phyloP scores from a whole-genome alignment of 1,284 basidiomycete genomes.

The Ganoderma leucocontextum region DNA sequence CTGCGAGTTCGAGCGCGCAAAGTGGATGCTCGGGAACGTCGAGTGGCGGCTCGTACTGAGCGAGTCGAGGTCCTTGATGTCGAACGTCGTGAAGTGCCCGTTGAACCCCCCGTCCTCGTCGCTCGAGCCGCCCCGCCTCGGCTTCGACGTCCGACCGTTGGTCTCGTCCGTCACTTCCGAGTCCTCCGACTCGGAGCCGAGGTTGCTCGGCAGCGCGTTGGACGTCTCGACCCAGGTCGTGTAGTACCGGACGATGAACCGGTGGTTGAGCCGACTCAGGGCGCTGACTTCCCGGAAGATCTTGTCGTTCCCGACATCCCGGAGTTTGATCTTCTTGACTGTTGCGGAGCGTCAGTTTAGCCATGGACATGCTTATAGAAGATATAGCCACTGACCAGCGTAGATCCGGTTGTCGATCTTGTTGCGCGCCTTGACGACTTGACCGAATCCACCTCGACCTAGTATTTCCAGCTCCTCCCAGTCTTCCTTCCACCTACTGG shows the following conservation, averaged over 20 bases:
- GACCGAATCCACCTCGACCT: conserved; percentile 94
- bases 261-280: conserved; percentile 86
- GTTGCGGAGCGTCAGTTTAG: conserved; percentile 34
- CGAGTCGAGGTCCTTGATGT: conserved; percentile 65
- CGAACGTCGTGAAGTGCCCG: conserved; percentile 61
- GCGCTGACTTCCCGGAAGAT: conserved; percentile 94
- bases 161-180: conserved; percentile 48
- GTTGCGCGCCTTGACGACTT: conserved; percentile 93
- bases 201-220: conserved; percentile 55
- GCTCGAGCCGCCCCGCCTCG: conserved; percentile 35
- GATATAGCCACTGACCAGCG: conserved; percentile 53
- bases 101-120: conserved; percentile 17
- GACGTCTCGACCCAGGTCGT: conserved; percentile 84
- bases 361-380: background rate
- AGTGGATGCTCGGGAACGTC: conserved; percentile 83
- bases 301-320: conserved; percentile 83
- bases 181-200: conserved; percentile 52
- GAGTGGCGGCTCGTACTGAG: conserved; percentile 56
- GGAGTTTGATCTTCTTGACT: conserved; percentile 91
- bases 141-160: conserved; percentile 63
- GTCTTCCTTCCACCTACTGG: conserved; percentile 84
- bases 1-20: conserved; percentile 56
- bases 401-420: conserved; percentile 79
- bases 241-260: conserved; percentile 91
- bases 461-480: conserved; percentile 85